A percentile compares a stretch with the other conserved stretches of the same genome.
Evolutionary conservation across 352 stramenopile species (phyloP).

Genomic region (Phytophthora cryptogea): DNA sequence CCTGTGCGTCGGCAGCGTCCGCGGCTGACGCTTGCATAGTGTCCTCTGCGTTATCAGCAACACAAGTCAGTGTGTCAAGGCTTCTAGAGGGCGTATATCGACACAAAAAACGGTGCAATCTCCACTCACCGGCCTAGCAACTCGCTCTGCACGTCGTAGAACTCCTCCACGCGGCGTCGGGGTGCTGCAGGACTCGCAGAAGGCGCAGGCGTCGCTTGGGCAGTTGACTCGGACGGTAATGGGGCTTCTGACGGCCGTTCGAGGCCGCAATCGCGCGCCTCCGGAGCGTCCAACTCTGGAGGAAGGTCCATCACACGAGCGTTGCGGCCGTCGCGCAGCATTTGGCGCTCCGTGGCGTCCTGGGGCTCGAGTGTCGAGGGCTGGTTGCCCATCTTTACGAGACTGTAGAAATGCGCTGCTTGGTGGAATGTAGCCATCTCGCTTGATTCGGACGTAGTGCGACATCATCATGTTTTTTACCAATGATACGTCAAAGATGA

Average conservation of each 20-base stretch:
- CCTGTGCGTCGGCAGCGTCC: slow-evolving; percentile 57
- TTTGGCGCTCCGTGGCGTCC: slow-evolving; percentile 9
- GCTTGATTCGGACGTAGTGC: too few species aligned
- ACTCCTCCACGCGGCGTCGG: slow-evolving; percentile 50
- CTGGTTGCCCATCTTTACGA: slow-evolving; percentile 33
- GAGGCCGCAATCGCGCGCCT: not conserved
- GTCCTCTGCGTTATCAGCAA: slow-evolving; percentile 38
- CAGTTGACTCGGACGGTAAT: not conserved
- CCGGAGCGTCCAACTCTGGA: slow-evolving; percentile 2
- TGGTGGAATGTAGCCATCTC: not conserved
- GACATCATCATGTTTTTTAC: too few species aligned
- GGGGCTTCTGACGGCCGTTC: not conserved
- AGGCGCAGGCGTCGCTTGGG: not conserved
- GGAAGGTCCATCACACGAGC: slow-evolving; percentile 22
- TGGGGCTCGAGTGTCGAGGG: slow-evolving; percentile 16
- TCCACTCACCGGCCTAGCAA: slow-evolving; percentile 47
- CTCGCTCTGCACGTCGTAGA: slow-evolving; percentile 61
- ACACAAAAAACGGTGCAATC: not conserved
- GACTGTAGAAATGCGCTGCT: slow-evolving; percentile 26
- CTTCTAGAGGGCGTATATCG: slow-evolving; percentile 10
- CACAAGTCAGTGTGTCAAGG: not conserved
- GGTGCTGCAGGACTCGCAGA: slow-evolving; percentile 19
- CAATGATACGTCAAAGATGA: too few species aligned
- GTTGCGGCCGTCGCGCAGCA: slow-evolving; percentile 17
- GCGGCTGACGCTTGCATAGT: slow-evolving; percentile 72